Conservation (phyloP, 2,329 filamentous ascomycete species). For the Pyrenochaeta sp. region DNA sequence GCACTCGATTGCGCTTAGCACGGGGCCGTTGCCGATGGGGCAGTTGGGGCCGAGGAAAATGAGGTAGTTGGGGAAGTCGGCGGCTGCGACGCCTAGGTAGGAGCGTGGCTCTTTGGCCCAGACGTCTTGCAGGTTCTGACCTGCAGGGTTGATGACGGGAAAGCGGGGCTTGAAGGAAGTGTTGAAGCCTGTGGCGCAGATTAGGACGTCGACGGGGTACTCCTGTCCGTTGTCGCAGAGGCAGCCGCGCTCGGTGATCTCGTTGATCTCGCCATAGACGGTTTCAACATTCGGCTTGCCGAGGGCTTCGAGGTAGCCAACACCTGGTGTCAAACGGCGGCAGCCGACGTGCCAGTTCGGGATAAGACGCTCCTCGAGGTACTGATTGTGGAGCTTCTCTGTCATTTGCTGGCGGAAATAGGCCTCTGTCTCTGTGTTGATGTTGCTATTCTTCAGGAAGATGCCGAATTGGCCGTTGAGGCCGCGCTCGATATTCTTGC, state of each 20-base stretch:
- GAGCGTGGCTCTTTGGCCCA: conserved; percentile 53
- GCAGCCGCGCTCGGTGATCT: conserved; percentile 51
- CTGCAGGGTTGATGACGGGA: conserved; percentile 52
- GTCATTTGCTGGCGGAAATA: conserved; percentile 58
- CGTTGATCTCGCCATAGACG: conserved; percentile 50
- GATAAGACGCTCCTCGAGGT: conserved; percentile 45
- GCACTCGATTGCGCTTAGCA: conserved; percentile 56
- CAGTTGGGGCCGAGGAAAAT: conserved; percentile 54
- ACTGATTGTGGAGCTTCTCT: conserved; percentile 49
- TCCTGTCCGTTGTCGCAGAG: conserved; percentile 44
- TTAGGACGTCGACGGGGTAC: conserved; percentile 47
- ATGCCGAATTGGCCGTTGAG: conserved; percentile 59
- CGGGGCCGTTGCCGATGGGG: conserved; percentile 53
- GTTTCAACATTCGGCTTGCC: conserved; percentile 53
- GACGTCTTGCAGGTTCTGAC: conserved; percentile 54
- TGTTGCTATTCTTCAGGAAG: conserved; percentile 54
- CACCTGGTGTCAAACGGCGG: conserved; percentile 56
- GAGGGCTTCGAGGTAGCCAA: conserved; percentile 54
- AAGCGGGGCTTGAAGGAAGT: conserved; percentile 56
- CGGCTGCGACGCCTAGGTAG: conserved; percentile 58
- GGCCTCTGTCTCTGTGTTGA: conserved; percentile 52
- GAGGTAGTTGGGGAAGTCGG: conserved; percentile 59
- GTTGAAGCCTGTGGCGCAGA: conserved; percentile 51
- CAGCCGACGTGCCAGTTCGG: conserved; percentile 51
- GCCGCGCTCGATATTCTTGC: conserved; percentile 56